phyloP scores from a whole-genome alignment of 306 rosid genomes.

The Citrullus amarus region DNA sequence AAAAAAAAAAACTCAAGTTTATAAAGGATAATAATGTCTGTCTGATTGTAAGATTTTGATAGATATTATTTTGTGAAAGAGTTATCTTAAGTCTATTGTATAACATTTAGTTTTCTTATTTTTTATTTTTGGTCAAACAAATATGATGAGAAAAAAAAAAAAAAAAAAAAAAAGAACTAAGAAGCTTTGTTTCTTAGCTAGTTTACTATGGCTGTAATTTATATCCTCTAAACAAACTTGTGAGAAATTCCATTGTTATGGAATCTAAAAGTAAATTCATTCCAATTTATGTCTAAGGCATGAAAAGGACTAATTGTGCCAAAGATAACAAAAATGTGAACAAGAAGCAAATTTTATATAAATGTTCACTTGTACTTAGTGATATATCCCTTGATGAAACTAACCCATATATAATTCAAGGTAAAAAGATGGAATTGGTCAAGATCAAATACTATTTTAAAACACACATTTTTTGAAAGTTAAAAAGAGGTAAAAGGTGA shows the following conservation, averaged over 20 bases:
- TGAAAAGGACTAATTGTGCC: not conserved
- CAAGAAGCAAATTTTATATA: not conserved
- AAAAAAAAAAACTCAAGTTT: not conserved
- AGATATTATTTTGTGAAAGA: not conserved
- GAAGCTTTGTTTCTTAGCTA: too few relatives aligned
- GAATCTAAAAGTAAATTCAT: not conserved
- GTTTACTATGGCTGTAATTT: not conserved
- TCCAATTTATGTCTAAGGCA: not conserved
- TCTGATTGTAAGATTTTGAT: not conserved
- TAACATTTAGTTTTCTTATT: too few relatives aligned
- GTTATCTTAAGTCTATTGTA: too few relatives aligned
- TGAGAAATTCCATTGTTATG: not conserved
- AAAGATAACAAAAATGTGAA: not conserved
- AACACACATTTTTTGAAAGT: not conserved
- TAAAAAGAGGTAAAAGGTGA: not conserved
- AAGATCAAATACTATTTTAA: not conserved
- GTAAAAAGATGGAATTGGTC: not conserved
- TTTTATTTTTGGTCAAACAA: too few relatives aligned
- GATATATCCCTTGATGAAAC: not conserved
- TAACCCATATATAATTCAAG: not conserved
- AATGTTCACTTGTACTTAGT: not conserved
- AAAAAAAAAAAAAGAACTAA: too few relatives aligned
- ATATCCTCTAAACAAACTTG: not conserved
- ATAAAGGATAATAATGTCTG: not conserved
- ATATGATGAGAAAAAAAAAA: too few relatives aligned